Conservation (phyloP, 495 filamentous ascomycete genomes). For the Oleoguttula mirabilis region DNA sequence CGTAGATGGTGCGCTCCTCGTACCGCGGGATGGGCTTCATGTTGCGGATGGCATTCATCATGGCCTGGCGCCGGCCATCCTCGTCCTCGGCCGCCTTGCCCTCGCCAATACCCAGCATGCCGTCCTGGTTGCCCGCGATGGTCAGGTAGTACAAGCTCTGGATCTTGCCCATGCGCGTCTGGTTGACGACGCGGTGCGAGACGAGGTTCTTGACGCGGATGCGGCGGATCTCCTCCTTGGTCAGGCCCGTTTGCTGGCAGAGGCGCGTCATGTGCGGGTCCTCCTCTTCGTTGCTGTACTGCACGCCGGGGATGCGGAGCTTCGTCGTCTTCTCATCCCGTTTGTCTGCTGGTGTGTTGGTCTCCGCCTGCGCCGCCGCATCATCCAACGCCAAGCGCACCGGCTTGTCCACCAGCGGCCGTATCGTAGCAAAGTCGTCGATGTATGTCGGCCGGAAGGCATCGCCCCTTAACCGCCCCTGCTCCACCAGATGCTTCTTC, state of each 20-base stretch:
- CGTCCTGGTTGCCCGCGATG: constrained; percentile 74
- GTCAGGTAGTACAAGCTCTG: constrained; percentile 53
- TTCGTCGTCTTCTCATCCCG: constrained; percentile 6
- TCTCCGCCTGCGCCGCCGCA: neutral
- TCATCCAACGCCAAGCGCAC: constrained; percentile 27
- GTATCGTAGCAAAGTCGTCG: constrained; percentile 67
- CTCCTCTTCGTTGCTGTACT: constrained; percentile 25
- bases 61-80: constrained; percentile 54
- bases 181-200: constrained; percentile 63
- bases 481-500: constrained; percentile 59
- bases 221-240: constrained; percentile 39
- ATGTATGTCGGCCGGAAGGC: constrained; percentile 62
- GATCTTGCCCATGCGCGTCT: constrained; percentile 93
- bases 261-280: constrained; percentile 45
- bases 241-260: constrained; percentile 58
- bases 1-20: constrained; percentile 82
- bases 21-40: constrained; percentile 81
- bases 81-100: constrained; percentile 66
- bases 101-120: constrained; percentile 76
- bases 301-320: constrained; percentile 10
- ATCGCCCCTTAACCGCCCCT: constrained; percentile 57
- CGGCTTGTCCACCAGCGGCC: constrained; percentile 46
- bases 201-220: constrained; percentile 57
- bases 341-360: constrained; percentile 3
- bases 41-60: constrained; percentile 65